A percentile compares a stretch with the other conserved stretches of the same genome.
phyloP scores from a whole-genome alignment of 352 stramenopile species.

The Globisporangium abappressorium region DNA sequence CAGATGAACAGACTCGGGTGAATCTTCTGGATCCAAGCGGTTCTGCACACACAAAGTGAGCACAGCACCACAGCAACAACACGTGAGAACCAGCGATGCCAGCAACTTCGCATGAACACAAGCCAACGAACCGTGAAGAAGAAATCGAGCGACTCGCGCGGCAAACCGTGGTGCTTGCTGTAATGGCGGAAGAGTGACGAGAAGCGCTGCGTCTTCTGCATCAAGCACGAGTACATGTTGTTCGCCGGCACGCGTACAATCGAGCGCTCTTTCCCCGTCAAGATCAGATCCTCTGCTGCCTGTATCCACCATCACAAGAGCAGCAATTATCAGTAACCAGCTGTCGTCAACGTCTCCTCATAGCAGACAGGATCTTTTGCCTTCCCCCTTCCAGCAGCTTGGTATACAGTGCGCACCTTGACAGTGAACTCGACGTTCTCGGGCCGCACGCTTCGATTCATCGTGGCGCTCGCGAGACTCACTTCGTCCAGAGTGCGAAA shows the following conservation, averaged over 20 bases:
- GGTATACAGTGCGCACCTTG: slow-evolving; percentile 50
- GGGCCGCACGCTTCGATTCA: slow-evolving; percentile 79
- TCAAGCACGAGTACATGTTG: slow-evolving; percentile 94
- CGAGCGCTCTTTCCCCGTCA: slow-evolving; percentile 75
- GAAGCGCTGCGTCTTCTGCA: slow-evolving; percentile 98
- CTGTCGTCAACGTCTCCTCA: slow-evolving; percentile 31
- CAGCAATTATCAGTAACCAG: slow-evolving; percentile 18
- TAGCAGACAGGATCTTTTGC: background rate
- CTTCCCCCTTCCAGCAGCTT: background rate
- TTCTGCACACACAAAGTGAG: slow-evolving; percentile 34
- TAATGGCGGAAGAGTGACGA: slow-evolving; percentile 98
- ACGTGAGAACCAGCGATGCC: background rate
- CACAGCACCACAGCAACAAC: background rate
- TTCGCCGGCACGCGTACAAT: slow-evolving; percentile 83
- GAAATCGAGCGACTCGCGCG: slow-evolving; percentile 96
- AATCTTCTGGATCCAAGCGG: slow-evolving; percentile 76
- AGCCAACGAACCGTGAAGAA: slow-evolving; percentile 89
- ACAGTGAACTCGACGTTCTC: slow-evolving; percentile 97
- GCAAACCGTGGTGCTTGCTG: slow-evolving; percentile 97
- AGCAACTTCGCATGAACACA: background rate
- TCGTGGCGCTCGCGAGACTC: slow-evolving; percentile 23
- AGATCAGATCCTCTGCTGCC: slow-evolving; percentile 74
- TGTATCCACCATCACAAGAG: slow-evolving; percentile 18
- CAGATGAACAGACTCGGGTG: slow-evolving; percentile 79
- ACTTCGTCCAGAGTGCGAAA: slow-evolving; percentile 17